Percentiles rank a stretch among this genome's conserved stretches.
Evolutionary conservation across 179 eudicot species (phyloP).

Genomic region (Amaranthus tricolor): DNA sequence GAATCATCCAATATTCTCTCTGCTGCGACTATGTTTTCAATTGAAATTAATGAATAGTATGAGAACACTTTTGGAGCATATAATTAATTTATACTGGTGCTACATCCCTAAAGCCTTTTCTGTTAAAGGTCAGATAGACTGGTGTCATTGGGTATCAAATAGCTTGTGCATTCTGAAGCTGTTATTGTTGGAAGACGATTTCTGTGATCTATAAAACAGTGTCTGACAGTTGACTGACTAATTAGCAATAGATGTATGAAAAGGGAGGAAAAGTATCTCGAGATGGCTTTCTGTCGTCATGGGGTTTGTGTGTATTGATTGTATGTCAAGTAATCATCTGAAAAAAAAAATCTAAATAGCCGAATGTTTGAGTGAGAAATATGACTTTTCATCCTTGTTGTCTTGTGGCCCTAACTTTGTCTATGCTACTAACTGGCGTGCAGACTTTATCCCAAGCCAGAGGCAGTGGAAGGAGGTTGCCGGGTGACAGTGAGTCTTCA

Average conservation of each 20-base stretch:
- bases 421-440: conserved; percentile 14
- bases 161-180: background rate
- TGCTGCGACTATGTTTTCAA: background rate
- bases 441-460: conserved; percentile 84
- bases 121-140: background rate
- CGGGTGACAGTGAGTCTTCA: conserved; percentile 54
- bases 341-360: background rate
- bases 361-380: background rate
- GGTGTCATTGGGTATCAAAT: background rate
- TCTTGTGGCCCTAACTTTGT: background rate
- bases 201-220: background rate
- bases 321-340: background rate
- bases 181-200: background rate
- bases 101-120: background rate
- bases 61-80: background rate
- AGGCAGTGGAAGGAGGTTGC: conserved; percentile 61
- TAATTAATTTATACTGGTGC: no score
- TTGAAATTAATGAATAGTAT: background rate
- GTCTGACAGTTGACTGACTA: background rate
- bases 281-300: background rate
- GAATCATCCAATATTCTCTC: background rate
- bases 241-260: background rate
- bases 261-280: background rate
- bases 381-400: background rate
- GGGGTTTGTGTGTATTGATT: background rate